These are phyloP conservation scores for Brettanomyces bruxellensis DNA, from an alignment of 805 yeast genomes.

Conservation along the genomic window DNA sequence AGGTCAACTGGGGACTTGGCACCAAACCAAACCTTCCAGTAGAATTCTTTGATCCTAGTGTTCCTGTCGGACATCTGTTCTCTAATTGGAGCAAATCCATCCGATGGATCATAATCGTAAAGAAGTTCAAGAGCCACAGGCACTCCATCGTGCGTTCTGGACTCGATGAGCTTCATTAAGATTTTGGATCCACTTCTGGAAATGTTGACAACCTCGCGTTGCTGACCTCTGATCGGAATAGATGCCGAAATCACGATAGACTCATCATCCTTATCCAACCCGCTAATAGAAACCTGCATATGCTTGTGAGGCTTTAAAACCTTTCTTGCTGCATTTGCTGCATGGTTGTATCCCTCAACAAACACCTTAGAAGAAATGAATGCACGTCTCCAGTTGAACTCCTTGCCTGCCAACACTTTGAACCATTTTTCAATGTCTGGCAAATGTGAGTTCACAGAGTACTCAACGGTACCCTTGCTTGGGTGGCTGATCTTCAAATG, in stretches of 20 bases:
- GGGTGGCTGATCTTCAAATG: slow-evolving; percentile 28
- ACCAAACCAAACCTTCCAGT: slow-evolving; percentile 97
- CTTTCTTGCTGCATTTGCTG: slow-evolving; percentile 68
- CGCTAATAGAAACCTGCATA: slow-evolving; percentile 50
- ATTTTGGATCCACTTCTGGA: slow-evolving; percentile 45
- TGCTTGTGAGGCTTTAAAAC: slow-evolving; percentile 67
- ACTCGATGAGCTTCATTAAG: slow-evolving; percentile 70
- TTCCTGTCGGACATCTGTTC: slow-evolving; percentile 90
- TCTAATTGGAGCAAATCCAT: slow-evolving; percentile 92
- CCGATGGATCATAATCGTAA: slow-evolving; percentile 70
- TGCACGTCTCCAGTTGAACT: slow-evolving; percentile 85
- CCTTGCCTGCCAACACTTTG: slow-evolving; percentile 67
- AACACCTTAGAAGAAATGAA: slow-evolving; percentile 69
- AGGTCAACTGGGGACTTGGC: slow-evolving; percentile 47
- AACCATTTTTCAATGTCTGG: slow-evolving; percentile 55
- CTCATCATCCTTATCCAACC: slow-evolving; percentile 42
- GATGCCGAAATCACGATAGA: slow-evolving; percentile 48
- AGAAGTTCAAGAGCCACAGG: slow-evolving; percentile 71
- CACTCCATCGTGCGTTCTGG: slow-evolving; percentile 70
- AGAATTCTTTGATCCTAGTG: slow-evolving; percentile 86
- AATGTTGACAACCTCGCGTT: slow-evolving; percentile 57
- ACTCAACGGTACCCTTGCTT: slow-evolving; percentile 25
- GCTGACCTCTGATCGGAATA: slow-evolving; percentile 67
- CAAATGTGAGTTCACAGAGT: slow-evolving; percentile 29
- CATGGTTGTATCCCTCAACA: slow-evolving; percentile 79